Base-by-base conservation (phyloP, 768 basidiomycete genomes). In the Tylopilus sp. region DNA sequence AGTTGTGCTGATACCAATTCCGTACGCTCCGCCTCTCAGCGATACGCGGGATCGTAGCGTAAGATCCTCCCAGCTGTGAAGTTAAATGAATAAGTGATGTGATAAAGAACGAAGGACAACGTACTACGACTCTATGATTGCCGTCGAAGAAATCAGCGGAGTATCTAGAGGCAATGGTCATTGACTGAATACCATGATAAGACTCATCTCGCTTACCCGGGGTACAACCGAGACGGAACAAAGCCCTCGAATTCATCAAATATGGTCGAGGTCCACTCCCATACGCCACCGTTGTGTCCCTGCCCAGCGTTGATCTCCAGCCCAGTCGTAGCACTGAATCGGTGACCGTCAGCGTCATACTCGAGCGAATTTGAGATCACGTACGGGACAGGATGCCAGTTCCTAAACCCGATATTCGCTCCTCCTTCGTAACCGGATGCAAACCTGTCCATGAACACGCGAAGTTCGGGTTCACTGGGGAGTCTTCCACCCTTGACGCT, bases 241-340 rank as follows among this genome's bases (percentile, higher is more conserved):
- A 87, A 99, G 0, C 92, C 94, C 3, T 91, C 84, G 55, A 82
- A 76, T 25, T 74, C 75, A 21, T 84, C 85, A 41, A 95, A 79
- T 26, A 78, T 59, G 16, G 93, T 94, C 19, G 87, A 87, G 0
- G 96, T 97, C 95, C 95, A 98, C 74, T 98, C 94, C 94, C 96
- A 99, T 16, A 97, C 87, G 6, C 97, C 97, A 8, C 97, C 97
- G 59, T 99, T 98, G 56, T 84, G 82, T 12, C 90, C 88, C 66
- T 74, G 80, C 3, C 83, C 82, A 21, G 69, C 76, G 52, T 65
- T 62, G 46, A 68, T 73, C 54, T 73, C 72, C 55, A 76, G 69
- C 31, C 87, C 89, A 3, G 82, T 82, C 38, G 89, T 91, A 21
- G 88, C 82, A 28, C 88, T 89, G 45, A 11, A 42, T 12, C 16